These are phyloP conservation scores for Pyrenula massariospora DNA, from an alignment of 495 filamentous ascomycete species.

Conservation along the genomic window DNA sequence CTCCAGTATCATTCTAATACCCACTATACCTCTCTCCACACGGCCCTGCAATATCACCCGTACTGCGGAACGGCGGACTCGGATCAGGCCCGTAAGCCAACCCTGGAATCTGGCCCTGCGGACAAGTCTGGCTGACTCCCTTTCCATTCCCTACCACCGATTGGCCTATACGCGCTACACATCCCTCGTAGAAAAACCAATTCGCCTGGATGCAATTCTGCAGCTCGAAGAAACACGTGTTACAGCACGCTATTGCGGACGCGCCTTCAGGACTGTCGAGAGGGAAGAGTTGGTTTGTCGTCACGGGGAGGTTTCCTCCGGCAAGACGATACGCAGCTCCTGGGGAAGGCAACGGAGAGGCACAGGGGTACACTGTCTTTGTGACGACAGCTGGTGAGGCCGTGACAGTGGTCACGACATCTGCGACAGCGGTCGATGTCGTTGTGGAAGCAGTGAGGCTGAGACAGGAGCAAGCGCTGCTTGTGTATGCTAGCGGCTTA, in stretches of 20 bases:
- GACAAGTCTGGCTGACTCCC: conserved; percentile 7
- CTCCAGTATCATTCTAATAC: conserved; percentile 1
- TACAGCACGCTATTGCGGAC: conserved; percentile 10
- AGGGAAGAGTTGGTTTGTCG: conserved; percentile 4
- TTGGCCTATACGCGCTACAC: conserved; percentile 6
- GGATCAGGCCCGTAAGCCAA: conserved; percentile 8
- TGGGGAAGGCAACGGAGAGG: conserved; percentile 5
- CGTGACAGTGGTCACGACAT: conserved; percentile 1
- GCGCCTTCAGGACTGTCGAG: conserved; percentile 1
- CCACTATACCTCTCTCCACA: conserved; percentile 10
- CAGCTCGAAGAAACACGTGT: conserved; percentile 10
- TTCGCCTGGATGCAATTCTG: conserved; percentile 10
- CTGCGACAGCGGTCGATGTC: conserved; percentile 1
- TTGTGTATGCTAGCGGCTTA: not conserved
- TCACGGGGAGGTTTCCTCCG: conserved; percentile 1
- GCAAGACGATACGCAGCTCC: conserved; percentile 1
- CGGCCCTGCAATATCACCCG: conserved; percentile 10
- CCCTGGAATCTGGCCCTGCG: conserved; percentile 4
- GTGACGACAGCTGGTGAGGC: not conserved
- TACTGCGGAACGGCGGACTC: conserved; percentile 8
- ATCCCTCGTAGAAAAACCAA: conserved; percentile 12
- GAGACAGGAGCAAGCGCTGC: not conserved
- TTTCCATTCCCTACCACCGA: conserved; percentile 2
- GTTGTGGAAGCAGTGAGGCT: not conserved
- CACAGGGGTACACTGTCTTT: conserved; percentile 7